Evolutionary conservation across 306 rosid genomes (phyloP).

Genomic region (Medicago arabica): DNA sequence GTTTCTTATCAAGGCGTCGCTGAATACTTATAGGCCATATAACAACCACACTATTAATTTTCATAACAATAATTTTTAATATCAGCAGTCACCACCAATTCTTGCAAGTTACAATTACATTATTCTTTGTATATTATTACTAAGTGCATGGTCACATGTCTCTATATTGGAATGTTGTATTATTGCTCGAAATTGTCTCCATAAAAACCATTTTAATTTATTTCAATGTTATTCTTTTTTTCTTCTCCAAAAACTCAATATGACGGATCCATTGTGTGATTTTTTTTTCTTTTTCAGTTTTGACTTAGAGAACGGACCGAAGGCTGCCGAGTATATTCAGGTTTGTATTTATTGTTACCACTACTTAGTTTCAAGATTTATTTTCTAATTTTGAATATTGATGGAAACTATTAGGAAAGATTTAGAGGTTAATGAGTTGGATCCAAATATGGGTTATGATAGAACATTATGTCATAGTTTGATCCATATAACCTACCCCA

Average conservation of each 20-base stretch:
- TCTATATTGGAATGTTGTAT: slow-evolving; percentile 21
- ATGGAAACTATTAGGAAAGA: no score
- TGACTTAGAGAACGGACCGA: slow-evolving; percentile 86
- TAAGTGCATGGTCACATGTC: slow-evolving; percentile 22
- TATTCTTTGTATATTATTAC: slow-evolving; percentile 5
- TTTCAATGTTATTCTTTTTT: not conserved
- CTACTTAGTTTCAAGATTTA: slow-evolving; percentile 20
- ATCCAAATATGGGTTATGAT: no score
- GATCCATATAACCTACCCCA: no score
- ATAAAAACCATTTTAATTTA: slow-evolving; percentile 14
- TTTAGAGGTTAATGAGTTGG: no score
- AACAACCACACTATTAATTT: not conserved
- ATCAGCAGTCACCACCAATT: not conserved
- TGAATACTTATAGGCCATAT: not conserved
- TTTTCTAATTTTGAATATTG: slow-evolving; percentile 18
- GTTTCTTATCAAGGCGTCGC: slow-evolving; percentile 16
- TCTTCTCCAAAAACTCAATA: not conserved
- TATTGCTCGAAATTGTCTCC: slow-evolving; percentile 23
- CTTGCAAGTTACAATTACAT: slow-evolving; percentile 14
- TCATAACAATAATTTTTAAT: not conserved
- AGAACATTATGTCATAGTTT: no score
- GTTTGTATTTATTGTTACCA: slow-evolving; percentile 52
- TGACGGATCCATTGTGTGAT: slow-evolving; percentile 21
- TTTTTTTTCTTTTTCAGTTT: slow-evolving; percentile 63
- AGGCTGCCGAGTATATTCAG: slow-evolving; percentile 91